Base-by-base conservation (phyloP, 257 asterid species). In the Forsythia suspensa region DNA sequence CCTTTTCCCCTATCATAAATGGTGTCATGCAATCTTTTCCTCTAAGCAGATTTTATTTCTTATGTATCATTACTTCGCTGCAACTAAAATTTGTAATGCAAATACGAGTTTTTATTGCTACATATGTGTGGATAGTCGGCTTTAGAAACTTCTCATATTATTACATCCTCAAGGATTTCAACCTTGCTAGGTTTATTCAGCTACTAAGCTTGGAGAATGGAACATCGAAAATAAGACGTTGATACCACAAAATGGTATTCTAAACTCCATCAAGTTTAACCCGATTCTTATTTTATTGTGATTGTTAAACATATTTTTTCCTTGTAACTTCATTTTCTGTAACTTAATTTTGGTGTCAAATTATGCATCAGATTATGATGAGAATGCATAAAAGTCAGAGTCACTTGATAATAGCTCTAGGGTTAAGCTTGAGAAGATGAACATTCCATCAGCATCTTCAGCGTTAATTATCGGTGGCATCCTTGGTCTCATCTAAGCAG, bases 41-140 rank as follows among this genome's bases (percentile, higher is more conserved):
- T 29, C 34, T 29, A 29, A 29, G 34, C 34, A 29, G 34, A 1
- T 29, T 29, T 29, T 29, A 29, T 29, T 29, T 29, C 34, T 29
- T 29, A 29, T 29, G 34, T 29, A 29, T 29, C 34, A 29, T 29
- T 29, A 29, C 34, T 29, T 29, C 77, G 94, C 93, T 73, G 98
- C 96, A 70, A 69, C 86, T 71, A 95, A 94, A 86, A 81, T 94
- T 82, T 94, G 90, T 80, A 94, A 92, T 77, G 96, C 97, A 65
- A 65, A 90, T 92, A 84, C 83, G 98, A 81, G 65, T 94, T 61
- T 92, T 92, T 80, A 94, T 94, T 52, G 96, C 97, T 78, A 92
- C 79, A 29, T 29, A 29, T 29, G 34, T 29, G 34, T 29, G 34
- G 34, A 29, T 29, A 29, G 34, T 29, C 34, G 34, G 34, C 34